These are phyloP conservation scores for Thuidium tamariscinum DNA, from an alignment of 225 moss, liverwort and hornwort genomes.

Conservation along the genomic window DNA sequence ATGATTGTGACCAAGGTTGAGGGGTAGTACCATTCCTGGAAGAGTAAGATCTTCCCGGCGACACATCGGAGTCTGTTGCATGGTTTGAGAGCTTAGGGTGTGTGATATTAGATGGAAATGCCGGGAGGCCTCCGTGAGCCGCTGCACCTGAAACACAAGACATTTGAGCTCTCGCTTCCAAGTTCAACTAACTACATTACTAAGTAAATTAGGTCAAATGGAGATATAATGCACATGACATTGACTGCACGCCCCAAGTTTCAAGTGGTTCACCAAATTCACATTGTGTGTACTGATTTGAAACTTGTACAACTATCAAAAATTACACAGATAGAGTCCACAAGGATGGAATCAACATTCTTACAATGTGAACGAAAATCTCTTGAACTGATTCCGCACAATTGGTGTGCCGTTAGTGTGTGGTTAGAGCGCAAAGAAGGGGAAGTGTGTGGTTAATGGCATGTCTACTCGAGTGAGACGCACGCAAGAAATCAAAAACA, in stretches of 20 bases:
- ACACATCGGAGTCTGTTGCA: conserved; percentile 17
- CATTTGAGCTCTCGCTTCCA: background rate
- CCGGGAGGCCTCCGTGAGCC: conserved; percentile 63
- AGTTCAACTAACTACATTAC: background rate
- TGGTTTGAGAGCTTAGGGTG: conserved; percentile 58
- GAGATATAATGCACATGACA: background rate
- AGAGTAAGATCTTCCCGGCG: conserved; percentile 26
- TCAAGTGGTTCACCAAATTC: background rate
- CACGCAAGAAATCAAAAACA: background rate
- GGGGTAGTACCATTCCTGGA: conserved; percentile 50
- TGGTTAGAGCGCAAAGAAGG: background rate
- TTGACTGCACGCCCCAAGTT: background rate
- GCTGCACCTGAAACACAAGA: conserved; percentile 45
- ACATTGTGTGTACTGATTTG: background rate
- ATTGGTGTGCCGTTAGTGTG: background rate
- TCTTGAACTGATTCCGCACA: background rate
- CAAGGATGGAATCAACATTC: background rate
- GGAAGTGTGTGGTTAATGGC: background rate
- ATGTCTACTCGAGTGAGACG: background rate
- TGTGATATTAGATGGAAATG: conserved; percentile 45
- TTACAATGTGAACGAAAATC: background rate
- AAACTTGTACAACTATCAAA: background rate
- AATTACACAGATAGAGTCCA: background rate
- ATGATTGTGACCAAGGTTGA: conserved; percentile 31
- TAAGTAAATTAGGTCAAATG: background rate